Conservation (phyloP, 768 basidiomycete species). For the Suillus decipiens region DNA sequence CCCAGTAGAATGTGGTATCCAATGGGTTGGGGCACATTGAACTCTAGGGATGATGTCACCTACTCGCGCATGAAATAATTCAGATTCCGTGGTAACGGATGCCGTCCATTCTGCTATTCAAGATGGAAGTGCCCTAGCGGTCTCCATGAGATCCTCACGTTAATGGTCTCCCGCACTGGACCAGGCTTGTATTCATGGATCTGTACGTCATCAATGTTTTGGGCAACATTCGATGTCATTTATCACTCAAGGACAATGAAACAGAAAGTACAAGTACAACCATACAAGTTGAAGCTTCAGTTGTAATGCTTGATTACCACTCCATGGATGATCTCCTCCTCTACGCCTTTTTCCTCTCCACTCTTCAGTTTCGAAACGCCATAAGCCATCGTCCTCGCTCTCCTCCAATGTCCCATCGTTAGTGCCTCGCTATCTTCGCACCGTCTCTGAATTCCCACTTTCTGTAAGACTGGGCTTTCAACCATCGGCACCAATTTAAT, state of each 20-base stretch:
- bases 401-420: slow-evolving; percentile 55
- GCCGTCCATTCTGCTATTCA: not conserved
- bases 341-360: slow-evolving; percentile 43
- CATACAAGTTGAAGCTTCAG: slow-evolving; percentile 23
- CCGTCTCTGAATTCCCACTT: slow-evolving; percentile 39
- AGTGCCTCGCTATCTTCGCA: slow-evolving; percentile 45
- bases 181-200: not conserved
- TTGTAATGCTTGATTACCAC: slow-evolving; percentile 60
- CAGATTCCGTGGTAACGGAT: no score
- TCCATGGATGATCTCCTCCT: slow-evolving; percentile 57
- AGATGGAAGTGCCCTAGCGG: not conserved
- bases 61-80: not conserved
- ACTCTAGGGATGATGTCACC: not conserved
- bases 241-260: not conserved
- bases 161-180: not conserved
- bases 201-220: not conserved
- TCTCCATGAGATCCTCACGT: not conserved
- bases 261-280: not conserved
- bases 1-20: not conserved
- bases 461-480: slow-evolving; percentile 51
- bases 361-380: slow-evolving; percentile 47
- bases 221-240: not conserved
- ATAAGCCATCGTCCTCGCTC: slow-evolving; percentile 50
- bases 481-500: slow-evolving; percentile 45
- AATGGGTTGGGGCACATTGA: not conserved